Evolutionary conservation across 2,329 filamentous ascomycete genomes (phyloP).

Genomic region (Trichophyton rubrum): DNA sequence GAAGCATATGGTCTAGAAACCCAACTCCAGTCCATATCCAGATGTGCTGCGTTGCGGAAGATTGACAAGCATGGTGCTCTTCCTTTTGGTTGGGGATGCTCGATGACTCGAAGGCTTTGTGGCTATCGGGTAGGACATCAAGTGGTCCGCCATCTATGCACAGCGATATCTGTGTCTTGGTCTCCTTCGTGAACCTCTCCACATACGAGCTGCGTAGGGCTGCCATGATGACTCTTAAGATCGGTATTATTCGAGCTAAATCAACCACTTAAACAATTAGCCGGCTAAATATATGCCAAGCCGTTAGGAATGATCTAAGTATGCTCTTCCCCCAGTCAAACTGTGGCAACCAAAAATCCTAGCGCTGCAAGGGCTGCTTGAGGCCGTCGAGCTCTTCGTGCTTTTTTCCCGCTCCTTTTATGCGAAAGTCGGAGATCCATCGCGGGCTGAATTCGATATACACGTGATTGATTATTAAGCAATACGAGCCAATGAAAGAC

Average conservation of each 20-base stretch:
- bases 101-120: slow-evolving; percentile 31
- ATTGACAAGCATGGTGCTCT: slow-evolving; percentile 68
- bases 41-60: slow-evolving; percentile 73
- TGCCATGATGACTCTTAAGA: slow-evolving; percentile 1
- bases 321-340: neutral
- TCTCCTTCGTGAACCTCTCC: slow-evolving; percentile 91
- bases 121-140: slow-evolving; percentile 5
- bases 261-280: neutral
- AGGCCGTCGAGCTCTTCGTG: neutral
- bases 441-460: neutral
- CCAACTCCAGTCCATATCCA: slow-evolving; percentile 86
- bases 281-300: neutral
- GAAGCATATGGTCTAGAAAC: slow-evolving; percentile 97
- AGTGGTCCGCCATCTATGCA: slow-evolving; percentile 80
- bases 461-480: neutral
- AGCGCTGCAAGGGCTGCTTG: neutral
- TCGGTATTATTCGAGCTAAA: neutral
- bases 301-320: neutral
- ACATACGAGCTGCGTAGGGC: slow-evolving; percentile 56
- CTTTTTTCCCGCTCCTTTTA: neutral
- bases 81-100: slow-evolving; percentile 32
- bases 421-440: neutral
- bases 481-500: neutral
- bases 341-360: neutral
- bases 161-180: slow-evolving; percentile 83